Evolutionary conservation across 225 moss, liverwort and hornwort genomes (phyloP).

Genomic region (Ulota crispa): DNA sequence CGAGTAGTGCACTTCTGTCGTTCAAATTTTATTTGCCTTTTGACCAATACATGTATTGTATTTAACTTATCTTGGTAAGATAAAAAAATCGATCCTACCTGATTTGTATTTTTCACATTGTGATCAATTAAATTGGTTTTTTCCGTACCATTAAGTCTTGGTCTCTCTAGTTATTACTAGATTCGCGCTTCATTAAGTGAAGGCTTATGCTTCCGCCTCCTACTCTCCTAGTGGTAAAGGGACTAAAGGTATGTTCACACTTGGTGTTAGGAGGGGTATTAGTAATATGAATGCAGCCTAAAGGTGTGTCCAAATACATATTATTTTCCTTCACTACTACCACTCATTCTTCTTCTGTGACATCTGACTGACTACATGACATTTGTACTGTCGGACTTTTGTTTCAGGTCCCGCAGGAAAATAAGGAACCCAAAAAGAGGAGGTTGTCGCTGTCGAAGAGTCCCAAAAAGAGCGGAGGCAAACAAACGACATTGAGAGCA

Average conservation of each 20-base stretch:
- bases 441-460: constrained; percentile 36
- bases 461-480: constrained; percentile 2
- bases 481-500: constrained; percentile 35
- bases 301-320: too few relatives aligned
- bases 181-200: background rate
- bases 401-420: constrained; percentile 36
- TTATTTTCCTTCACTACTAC: too few relatives aligned
- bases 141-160: background rate
- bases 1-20: background rate
- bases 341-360: too few relatives aligned
- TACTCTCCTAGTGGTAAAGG: background rate
- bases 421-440: constrained; percentile 37
- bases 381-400: background rate
- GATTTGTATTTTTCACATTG: background rate
- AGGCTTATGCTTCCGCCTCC: background rate
- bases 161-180: background rate
- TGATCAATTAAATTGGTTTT: background rate
- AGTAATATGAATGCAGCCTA: too few relatives aligned
- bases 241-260: too few relatives aligned
- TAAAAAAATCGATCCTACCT: too few relatives aligned
- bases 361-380: background rate
- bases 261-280: too few relatives aligned
- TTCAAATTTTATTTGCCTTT: background rate
- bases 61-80: background rate
- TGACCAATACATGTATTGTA: background rate